Base-by-base conservation (phyloP, 2,329 filamentous ascomycete genomes). In the Beauveria sp. region DNA sequence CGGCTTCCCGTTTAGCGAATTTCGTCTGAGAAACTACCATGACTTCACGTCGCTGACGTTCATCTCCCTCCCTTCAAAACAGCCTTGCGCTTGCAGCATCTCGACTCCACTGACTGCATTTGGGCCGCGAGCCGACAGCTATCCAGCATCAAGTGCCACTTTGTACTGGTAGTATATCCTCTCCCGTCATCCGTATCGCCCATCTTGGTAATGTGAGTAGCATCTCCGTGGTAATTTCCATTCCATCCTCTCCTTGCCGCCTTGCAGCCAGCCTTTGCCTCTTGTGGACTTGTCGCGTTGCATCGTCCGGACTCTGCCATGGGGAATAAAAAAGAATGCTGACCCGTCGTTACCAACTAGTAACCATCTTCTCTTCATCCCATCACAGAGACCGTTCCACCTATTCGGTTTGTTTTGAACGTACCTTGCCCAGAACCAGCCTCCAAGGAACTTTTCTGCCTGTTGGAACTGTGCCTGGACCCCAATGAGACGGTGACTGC, bases 1-100 rank as follows among this genome's bases (percentile, higher is more conserved):
- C 58, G 24, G 28, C 43, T 20, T 52, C 34, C 30, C 18, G 41
- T 55, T 40, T 22, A 30, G 50, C 57, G 40, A 53, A 37, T 43
- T 40, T 26, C 47, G 28, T 55, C 46, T 28, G 24, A 55, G 53
- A 51, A 54, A 46, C 40, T 53, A 12, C 24, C 18, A 44, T 51
- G 52, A 50, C 51, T 59, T 50, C 10, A 48, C 18, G 24, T 47
- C 48, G 37, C 53, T 61, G 53, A 61, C 59, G 26, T 61, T 63
- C 61, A 63, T 63, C 60, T 63, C 57, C 61, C 61, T 63, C 61
- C 61, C 61, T 63, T 61, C 30, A 16, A 48, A 59, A 59, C 41
- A 59, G 53, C 37, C 41, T 53, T 47, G 61, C 51, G 54, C 61
- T 43, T 56, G 57, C 61, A 55, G 37, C 51, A 50, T 55, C 51